Evolutionary conservation across 306 rosid genomes (phyloP), one percentile per base, ranked within the genome.

Genomic region (Calophaca sinica): DNA sequence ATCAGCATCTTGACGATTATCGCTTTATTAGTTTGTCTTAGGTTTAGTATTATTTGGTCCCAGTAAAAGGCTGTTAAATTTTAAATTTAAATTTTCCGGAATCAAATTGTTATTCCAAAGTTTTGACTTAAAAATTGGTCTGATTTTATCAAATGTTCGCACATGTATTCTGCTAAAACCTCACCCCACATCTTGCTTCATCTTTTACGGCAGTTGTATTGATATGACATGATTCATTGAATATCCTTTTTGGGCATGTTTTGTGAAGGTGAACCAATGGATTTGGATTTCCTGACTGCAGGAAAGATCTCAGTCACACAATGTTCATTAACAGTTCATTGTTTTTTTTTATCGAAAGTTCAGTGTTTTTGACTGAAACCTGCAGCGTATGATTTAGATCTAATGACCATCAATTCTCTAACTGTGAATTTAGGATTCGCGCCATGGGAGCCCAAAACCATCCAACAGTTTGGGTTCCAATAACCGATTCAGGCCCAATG

Each of bases 1-100:
- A 69, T 85, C 80, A 92, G 98, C 86, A 80, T 89, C 86, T 73
- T 88, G 7, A 88, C 87, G 10, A 85, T 96, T 75, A 61, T 87
- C 81, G 87, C 82, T 33, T 54, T 94, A 36, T 78, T 85, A 12
- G 61, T 68, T 14, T 88, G 85, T 78, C 85, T 85, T 60, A 88
- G 74, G 41, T 65, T 84, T 32, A 76, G 83, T 45, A 82, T 79
- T 67, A 7, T 79, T 76, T 82, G 84, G 73, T 81, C 89, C 29
- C 62, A 76, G 42, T 88, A 78, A 68, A 79, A 54, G 69, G 50
- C 48, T 45, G 5, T 57, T 62, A 67, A 15, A 57, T 42, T 64
- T 50, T n/a, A 5, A 6, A 5, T 20, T 28, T 13, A 41, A 2
- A 15, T 35, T 54, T n/a, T 14, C 64, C 32, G n/a, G 44, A 52